Base-by-base conservation (phyloP, 2,329 filamentous ascomycete species). In the Cadophora malorum region DNA sequence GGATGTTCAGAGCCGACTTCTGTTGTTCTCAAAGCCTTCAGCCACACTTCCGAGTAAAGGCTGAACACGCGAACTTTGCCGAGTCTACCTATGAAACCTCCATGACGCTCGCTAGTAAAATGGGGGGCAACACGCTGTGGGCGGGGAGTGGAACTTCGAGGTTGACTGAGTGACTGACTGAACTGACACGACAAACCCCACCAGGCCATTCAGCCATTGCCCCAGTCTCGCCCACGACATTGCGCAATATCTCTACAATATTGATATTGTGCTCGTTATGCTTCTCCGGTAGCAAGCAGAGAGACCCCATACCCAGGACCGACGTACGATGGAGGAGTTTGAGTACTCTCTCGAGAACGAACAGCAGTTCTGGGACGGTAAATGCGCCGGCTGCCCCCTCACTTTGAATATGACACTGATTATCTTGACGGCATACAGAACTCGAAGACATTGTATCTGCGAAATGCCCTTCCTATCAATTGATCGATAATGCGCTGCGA, bases 311-410 rank as follows among this genome's bases (percentile, higher is more conserved):
- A 67, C 21, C 63, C 41, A 64, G 64, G 64, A 61, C 52, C 62
- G 63, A 59, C 56, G 56, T 28, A 74, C 47, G 45, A 83, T 83
- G 80, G 80, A 83, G 65, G 79, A 91, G 82, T 87, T 88, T 81
- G 90, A 94, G 80, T 86, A 88, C 80, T 85, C 84, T 77, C 85
- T 92, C 80, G 91, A 94, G 80, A 90, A 88, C 80, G 92, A 93
- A 82, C 87, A 93, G 79, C 90, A 94, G 81, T 94, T 97, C 82
- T 97, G 94, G 95, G 85, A 90, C 81, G 92, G 94, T 97, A 79
- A 79, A 60, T 74, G 59, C 67, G 63, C 69, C 60, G 38, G 33
- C 25, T 58, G 14, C 53, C 56, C 31, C 63, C 41, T 59, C 35
- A 50, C 14, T 55, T 52, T 23, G 41, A 19, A 12, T 33, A 64